These are phyloP conservation scores for Pichia sp. DNA, from an alignment of 1,139 yeast genomes.

Conservation along the genomic window DNA sequence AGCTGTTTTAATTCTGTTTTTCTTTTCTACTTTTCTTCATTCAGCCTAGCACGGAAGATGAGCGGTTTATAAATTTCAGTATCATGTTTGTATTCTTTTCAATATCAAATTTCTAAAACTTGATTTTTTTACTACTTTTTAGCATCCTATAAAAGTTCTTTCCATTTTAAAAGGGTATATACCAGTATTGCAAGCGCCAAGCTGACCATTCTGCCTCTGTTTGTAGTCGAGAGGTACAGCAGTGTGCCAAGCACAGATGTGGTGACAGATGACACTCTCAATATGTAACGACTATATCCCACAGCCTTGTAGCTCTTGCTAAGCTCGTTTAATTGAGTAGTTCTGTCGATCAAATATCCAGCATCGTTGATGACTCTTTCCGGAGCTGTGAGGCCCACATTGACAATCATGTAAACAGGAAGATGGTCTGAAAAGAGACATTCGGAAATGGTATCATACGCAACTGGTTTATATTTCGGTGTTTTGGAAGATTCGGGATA, in stretches of 20 bases:
- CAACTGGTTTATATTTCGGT: constrained; percentile 9
- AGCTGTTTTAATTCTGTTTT: not conserved
- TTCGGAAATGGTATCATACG: constrained; percentile 45
- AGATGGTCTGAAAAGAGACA: constrained; percentile 42
- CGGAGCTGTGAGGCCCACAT: constrained; percentile 44
- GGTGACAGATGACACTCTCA: constrained; percentile 5
- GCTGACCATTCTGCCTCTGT: constrained; percentile 35
- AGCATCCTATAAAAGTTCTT: not conserved
- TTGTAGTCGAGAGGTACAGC: constrained; percentile 40
- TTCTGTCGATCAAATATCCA: constrained; percentile 39
- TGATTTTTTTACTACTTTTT: not conserved
- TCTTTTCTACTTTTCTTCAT: not conserved
- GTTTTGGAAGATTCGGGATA: constrained; percentile 30
- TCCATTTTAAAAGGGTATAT: constrained; percentile 5
- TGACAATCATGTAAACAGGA: constrained; percentile 44
- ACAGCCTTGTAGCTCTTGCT: not conserved
- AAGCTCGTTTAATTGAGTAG: constrained; percentile 32
- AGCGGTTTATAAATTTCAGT: not conserved
- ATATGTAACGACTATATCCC: not conserved
- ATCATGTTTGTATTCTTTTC: not conserved
- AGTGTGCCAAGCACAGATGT: constrained; percentile 35
- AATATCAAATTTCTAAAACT: no score
- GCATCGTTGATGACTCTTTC: constrained; percentile 36
- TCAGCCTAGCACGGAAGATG: not conserved
- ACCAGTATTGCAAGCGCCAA: constrained; percentile 12